Conservation (phyloP, 2,329 filamentous ascomycete genomes). For the Triangularia setosa region DNA sequence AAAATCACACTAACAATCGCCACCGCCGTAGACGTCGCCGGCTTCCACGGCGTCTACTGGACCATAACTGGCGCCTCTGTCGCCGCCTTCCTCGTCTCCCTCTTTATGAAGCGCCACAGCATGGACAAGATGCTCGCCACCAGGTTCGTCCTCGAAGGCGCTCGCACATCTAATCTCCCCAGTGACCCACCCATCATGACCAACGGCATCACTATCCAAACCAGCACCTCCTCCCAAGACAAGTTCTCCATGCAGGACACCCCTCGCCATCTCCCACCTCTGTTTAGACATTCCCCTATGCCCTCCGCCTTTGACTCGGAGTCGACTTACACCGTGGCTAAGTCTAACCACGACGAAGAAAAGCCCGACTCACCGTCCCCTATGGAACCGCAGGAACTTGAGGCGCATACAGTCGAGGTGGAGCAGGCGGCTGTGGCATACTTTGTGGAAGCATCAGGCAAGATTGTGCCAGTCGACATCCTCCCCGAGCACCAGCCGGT, state of each 20-base stretch:
- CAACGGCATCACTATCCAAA: background rate
- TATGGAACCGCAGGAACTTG: background rate
- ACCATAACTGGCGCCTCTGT: slow-evolving; percentile 22
- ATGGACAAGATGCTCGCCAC: slow-evolving; percentile 28
- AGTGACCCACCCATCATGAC: background rate
- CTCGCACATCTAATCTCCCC: background rate
- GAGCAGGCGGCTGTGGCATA: slow-evolving; percentile 11
- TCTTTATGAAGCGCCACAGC: slow-evolving; percentile 24
- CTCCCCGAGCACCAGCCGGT: background rate
- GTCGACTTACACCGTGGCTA: slow-evolving; percentile 1
- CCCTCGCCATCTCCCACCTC: background rate
- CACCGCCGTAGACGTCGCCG: slow-evolving; percentile 18
- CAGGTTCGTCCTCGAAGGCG: slow-evolving; percentile 24
- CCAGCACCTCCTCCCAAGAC: background rate
- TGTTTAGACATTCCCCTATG: background rate
- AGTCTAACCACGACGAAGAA: background rate
- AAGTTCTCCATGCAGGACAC: background rate
- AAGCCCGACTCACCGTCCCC: background rate
- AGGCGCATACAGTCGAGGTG: background rate
- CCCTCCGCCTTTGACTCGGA: slow-evolving; percentile 7
- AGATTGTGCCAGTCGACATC: slow-evolving; percentile 16
- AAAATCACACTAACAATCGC: background rate
- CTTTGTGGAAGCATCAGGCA: slow-evolving; percentile 20
- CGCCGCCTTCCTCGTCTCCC: slow-evolving; percentile 20
- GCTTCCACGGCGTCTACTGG: slow-evolving; percentile 29